Evolutionary conservation across 106 monocot species (phyloP), one percentile per base, ranked within the genome.

Genomic region (Alisma plantagoaquatica): DNA sequence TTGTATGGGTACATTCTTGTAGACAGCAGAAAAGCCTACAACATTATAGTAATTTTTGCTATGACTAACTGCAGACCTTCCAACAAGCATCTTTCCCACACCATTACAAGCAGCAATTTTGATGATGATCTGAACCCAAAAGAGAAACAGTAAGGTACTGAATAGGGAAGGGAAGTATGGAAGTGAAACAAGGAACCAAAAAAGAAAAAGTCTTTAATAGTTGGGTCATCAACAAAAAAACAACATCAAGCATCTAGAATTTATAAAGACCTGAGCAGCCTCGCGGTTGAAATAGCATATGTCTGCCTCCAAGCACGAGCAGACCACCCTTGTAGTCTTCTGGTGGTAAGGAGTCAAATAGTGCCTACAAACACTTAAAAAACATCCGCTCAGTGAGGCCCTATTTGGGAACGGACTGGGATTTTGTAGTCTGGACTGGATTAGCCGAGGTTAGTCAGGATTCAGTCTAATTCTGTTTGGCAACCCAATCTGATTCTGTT

Each of bases 81-180:
- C 98, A 43, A 98, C 98, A 51, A 98, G 71, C 53, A 98, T 82
- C 69, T 98, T 90, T 6, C 74, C 68, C 18, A 90, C 85, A 63
- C 90, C 85, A 77, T 90, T 98, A 15, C 98, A 89, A 26, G 85
- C 98, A 35, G 90, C 84, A 75, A 98, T 82, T 69, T 98, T 98
- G 28, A 85, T 90, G 26, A 98, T 98, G 7, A 90, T 85, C 98
- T 98, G 70, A 46, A 60, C 45, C 3, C n/a, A 29, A n/a, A n/a
- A n/a, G n/a, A n/a, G n/a, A n/a, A 38, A 38, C 35, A 38, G 14
- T 14, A 38, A n/a, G 6, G 9, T 7, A 38, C 9, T 14, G 35
- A 7, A 38, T 14, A 38, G 6, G 35, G 14, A 38, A 38, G n/a
- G n/a, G n/a, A n/a, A n/a, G n/a, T n/a, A n/a, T n/a, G n/a, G n/a